These are phyloP conservation scores for Yarrowia deformans DNA, from an alignment of 805 yeast species.

Conservation along the genomic window DNA sequence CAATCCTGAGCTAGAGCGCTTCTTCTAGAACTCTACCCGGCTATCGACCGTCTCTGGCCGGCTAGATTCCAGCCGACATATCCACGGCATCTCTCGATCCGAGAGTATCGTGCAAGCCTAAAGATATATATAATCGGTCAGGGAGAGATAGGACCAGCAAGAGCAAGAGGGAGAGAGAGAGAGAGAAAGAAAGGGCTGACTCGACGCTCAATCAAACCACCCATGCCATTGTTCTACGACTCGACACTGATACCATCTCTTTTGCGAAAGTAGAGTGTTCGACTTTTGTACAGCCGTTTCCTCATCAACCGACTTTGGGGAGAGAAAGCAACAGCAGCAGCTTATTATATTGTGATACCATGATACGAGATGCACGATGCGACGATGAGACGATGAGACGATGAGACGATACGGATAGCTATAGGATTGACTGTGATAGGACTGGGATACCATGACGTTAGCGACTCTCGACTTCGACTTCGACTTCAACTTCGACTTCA, in stretches of 20 bases:
- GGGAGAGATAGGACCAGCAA: background rate
- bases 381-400: too few relatives aligned
- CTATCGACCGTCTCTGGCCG: slow-evolving; percentile 17
- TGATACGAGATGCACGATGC: too few relatives aligned
- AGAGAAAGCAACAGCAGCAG: too few relatives aligned
- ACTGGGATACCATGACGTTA: too few relatives aligned
- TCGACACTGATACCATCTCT: too few relatives aligned
- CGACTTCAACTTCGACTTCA: too few relatives aligned
- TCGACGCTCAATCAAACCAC: too few relatives aligned
- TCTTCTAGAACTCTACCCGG: background rate
- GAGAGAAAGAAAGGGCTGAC: background rate
- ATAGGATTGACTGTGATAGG: too few relatives aligned
- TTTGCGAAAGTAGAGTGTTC: slow-evolving; percentile 1
- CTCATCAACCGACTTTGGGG: background rate
- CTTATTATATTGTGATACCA: too few relatives aligned
- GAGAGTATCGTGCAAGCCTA: slow-evolving; percentile 7
- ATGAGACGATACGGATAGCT: too few relatives aligned
- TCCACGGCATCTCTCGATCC: slow-evolving; percentile 28
- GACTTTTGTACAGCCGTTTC: background rate
- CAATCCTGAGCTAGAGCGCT: background rate
- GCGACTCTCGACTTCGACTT: too few relatives aligned
- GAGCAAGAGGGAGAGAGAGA: background rate
- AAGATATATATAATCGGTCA: background rate
- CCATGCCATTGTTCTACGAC: too few relatives aligned
- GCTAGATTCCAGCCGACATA: background rate